phyloP scores from a whole-genome alignment of 345 rosid species.

The Ceriops zippeliana region DNA sequence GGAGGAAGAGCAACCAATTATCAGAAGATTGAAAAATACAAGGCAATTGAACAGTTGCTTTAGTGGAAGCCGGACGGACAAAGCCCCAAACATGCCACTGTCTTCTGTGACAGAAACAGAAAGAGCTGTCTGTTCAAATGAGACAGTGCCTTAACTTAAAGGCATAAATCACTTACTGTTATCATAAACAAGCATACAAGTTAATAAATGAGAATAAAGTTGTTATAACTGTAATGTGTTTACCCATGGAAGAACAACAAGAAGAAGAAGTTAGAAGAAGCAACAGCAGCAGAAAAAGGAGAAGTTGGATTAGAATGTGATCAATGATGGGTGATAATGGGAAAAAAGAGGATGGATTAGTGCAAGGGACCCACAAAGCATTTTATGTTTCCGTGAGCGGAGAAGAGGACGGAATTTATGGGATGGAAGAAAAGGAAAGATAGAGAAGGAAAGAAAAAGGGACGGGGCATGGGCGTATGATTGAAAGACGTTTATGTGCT shows the following conservation, averaged over 20 bases:
- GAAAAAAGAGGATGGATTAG: constrained; percentile 30
- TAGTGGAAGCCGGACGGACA: constrained; percentile 25
- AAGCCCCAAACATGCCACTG: constrained; percentile 18
- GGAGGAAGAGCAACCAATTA: constrained; percentile 35
- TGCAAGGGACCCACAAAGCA: constrained; percentile 67
- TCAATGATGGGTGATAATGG: constrained; percentile 21
- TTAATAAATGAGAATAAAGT: constrained; percentile 4
- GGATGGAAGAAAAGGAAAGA: neutral
- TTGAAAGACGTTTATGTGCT: no score
- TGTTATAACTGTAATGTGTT: constrained; percentile 29
- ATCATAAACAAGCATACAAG: no score
- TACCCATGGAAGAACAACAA: constrained; percentile 31
- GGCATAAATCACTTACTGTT: no score
- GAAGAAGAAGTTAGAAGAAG: neutral
- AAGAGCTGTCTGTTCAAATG: neutral
- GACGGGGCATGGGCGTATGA: no score
- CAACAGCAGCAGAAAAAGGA: constrained; percentile 24
- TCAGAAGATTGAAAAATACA: constrained; percentile 33
- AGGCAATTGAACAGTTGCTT: constrained; percentile 36
- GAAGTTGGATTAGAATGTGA: constrained; percentile 20
- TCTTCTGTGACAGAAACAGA: constrained; percentile 13
- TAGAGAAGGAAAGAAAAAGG: no score
- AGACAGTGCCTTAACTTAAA: neutral
- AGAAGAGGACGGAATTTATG: constrained; percentile 16
- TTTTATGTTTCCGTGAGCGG: constrained; percentile 3